These are phyloP conservation scores for Mesembryanthemum crystallinum DNA, from an alignment of 148 eudicot genomes.

Conservation along the genomic window DNA sequence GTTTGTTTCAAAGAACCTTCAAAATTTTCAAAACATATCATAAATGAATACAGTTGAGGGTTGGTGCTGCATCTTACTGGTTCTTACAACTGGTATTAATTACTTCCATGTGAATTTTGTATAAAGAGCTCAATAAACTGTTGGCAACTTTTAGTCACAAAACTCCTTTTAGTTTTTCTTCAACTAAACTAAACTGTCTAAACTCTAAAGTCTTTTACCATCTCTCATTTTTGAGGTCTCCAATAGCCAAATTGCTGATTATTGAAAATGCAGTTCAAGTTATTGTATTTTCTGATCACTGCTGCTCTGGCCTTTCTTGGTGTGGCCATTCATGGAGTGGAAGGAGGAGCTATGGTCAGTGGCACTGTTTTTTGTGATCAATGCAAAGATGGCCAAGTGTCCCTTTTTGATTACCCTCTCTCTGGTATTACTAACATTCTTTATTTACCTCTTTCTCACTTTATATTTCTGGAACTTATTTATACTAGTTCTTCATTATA, in stretches of 20 bases:
- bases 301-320: slow-evolving; percentile 31
- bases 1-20: background rate
- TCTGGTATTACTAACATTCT: slow-evolving; percentile 34
- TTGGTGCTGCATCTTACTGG: slow-evolving; percentile 22
- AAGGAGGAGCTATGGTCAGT: slow-evolving; percentile 56
- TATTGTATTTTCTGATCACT: background rate
- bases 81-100: slow-evolving; percentile 11
- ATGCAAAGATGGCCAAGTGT: slow-evolving; percentile 85
- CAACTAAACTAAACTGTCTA: no score
- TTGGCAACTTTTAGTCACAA: background rate
- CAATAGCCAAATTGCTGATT: background rate
- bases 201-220: no score
- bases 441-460: background rate
- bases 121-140: slow-evolving; percentile 6
- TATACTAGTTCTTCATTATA: no score
- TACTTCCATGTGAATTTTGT: background rate
- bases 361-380: slow-evolving; percentile 95
- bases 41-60: slow-evolving; percentile 30
- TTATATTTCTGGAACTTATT: background rate
- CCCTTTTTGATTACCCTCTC: slow-evolving; percentile 82
- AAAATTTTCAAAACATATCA: slow-evolving; percentile 9
- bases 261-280: background rate
- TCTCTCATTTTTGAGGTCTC: background rate
- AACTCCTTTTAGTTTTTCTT: no score
- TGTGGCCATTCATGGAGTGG: slow-evolving; percentile 50